Conservation (phyloP, 2,329 filamentous ascomycete species). For the Lachnellula hyalina region DNA sequence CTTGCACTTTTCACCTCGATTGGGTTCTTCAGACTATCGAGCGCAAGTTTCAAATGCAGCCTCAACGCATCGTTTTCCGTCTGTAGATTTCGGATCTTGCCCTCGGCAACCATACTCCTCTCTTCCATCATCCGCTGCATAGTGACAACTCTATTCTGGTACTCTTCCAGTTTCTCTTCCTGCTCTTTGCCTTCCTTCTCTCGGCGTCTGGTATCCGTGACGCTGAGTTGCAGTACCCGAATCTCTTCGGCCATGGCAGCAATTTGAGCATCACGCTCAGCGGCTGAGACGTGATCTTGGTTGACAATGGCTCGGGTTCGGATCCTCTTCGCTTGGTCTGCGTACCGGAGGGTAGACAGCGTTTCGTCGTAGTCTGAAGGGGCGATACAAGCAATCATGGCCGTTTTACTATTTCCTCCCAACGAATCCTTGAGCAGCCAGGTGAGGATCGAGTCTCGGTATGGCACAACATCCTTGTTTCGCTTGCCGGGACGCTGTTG, state of each 20-base stretch:
- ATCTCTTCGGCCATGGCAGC: conserved; percentile 94
- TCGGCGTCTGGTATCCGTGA: conserved; percentile 57
- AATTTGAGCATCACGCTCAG: conserved; percentile 92
- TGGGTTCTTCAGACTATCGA: conserved; percentile 84
- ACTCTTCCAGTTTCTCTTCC: conserved; percentile 85
- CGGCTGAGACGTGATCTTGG: conserved; percentile 87
- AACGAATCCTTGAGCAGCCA: conserved; percentile 94
- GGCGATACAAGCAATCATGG: conserved; percentile 97
- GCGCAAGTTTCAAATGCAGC: conserved; percentile 79
- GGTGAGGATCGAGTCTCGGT: conserved; percentile 78
- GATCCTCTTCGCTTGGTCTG: conserved; percentile 96
- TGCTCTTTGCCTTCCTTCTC: conserved; percentile 67
- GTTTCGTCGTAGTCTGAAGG: conserved; percentile 97
- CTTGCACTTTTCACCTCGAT: conserved; percentile 52
- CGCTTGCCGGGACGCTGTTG: conserved; percentile 52
- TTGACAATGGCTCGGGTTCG: conserved; percentile 92
- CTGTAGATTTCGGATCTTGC: conserved; percentile 85
- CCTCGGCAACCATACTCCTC: conserved; percentile 80
- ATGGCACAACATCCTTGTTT: conserved; percentile 74
- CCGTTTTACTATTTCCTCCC: conserved; percentile 95
- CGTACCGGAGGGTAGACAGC: conserved; percentile 89
- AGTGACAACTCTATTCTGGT: conserved; percentile 80
- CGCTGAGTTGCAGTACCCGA: conserved; percentile 71
- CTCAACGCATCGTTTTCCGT: conserved; percentile 87
- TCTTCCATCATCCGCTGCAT: conserved; percentile 98